A percentile compares a stretch with the other conserved stretches of the same genome.
Conservation (phyloP, 495 filamentous ascomycete genomes). For the Poronia punctata region DNA sequence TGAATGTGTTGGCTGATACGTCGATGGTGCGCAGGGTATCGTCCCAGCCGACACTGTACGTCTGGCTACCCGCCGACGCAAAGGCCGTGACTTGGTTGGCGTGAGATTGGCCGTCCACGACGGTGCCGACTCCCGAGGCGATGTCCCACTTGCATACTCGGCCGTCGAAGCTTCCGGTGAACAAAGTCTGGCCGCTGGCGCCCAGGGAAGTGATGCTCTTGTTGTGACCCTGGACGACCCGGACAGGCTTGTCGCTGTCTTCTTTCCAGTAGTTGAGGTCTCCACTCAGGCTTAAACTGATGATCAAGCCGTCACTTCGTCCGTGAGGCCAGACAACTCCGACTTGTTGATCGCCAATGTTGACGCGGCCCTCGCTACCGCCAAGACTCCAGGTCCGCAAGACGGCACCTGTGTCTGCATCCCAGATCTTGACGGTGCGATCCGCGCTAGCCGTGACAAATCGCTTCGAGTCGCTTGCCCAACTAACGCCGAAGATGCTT, state of each 20-base stretch:
- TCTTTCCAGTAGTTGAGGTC: constrained; percentile 83
- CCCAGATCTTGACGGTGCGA: constrained; percentile 85
- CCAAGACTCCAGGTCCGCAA: constrained; percentile 81
- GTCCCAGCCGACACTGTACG: constrained; percentile 91
- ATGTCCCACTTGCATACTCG: constrained; percentile 77
- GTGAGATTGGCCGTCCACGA: constrained; percentile 71
- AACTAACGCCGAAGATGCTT: constrained; percentile 86
- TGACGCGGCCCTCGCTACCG: constrained; percentile 65
- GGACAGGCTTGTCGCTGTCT: constrained; percentile 58
- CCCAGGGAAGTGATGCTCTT: constrained; percentile 78
- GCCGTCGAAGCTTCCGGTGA: constrained; percentile 89
- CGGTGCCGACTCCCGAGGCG: constrained; percentile 54
- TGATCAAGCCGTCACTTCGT: constrained; percentile 74
- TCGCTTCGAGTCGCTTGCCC: constrained; percentile 79
- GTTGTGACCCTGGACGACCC: constrained; percentile 84
- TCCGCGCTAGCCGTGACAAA: constrained; percentile 92
- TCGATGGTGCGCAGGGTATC: constrained; percentile 82
- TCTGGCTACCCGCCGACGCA: constrained; percentile 48
- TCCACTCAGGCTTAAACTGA: constrained; percentile 80
- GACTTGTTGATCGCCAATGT: constrained; percentile 80
- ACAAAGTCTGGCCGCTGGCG: constrained; percentile 52
- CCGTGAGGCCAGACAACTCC: constrained; percentile 88
- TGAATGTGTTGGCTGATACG: constrained; percentile 41
- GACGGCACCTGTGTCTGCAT: constrained; percentile 69
- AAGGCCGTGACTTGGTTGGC: constrained; percentile 78